Conservation (phyloP, 345 rosid species). For the Pugionium cornutum region DNA sequence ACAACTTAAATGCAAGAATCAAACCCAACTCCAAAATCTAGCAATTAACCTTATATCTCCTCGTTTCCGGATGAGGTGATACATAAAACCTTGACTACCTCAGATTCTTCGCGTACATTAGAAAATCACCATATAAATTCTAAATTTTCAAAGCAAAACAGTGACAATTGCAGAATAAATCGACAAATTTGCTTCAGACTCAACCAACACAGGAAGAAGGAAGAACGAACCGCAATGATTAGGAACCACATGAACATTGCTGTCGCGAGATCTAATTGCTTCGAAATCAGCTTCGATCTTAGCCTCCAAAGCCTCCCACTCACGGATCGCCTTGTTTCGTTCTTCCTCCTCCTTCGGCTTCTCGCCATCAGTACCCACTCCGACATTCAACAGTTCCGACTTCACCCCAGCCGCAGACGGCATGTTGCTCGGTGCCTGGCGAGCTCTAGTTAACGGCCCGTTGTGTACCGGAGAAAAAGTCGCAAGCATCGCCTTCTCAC, state of each 20-base stretch:
- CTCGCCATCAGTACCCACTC: slow-evolving; percentile 32
- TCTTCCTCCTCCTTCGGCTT: slow-evolving; percentile 51
- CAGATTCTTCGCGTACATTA: slow-evolving; percentile 5
- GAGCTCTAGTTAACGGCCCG: slow-evolving; percentile 95
- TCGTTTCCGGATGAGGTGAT: not conserved
- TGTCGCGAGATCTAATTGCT: slow-evolving; percentile 73
- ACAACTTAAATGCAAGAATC: not conserved
- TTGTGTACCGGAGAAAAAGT: slow-evolving; percentile 65
- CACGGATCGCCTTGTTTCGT: slow-evolving; percentile 49
- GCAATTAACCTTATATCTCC: not conserved
- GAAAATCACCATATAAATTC: not conserved
- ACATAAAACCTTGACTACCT: slow-evolving; percentile 9
- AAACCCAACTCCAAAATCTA: slow-evolving; percentile 20
- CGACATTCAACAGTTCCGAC: slow-evolving; percentile 35
- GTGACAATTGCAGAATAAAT: not conserved
- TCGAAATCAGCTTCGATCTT: slow-evolving; percentile 80
- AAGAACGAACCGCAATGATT: slow-evolving; percentile 78
- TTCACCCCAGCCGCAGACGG: slow-evolving; percentile 34
- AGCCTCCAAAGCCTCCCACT: slow-evolving; percentile 78
- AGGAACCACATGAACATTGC: slow-evolving; percentile 78
- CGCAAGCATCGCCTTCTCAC: slow-evolving; percentile 70
- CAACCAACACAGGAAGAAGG: slow-evolving; percentile 1
- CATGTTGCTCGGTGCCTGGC: slow-evolving; percentile 62
- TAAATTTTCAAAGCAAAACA: slow-evolving; percentile 27
- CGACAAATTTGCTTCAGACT: not conserved